phyloP scores from a whole-genome alignment of 192 early-diverging fungal species.

The Rhizophagus prolifer region DNA sequence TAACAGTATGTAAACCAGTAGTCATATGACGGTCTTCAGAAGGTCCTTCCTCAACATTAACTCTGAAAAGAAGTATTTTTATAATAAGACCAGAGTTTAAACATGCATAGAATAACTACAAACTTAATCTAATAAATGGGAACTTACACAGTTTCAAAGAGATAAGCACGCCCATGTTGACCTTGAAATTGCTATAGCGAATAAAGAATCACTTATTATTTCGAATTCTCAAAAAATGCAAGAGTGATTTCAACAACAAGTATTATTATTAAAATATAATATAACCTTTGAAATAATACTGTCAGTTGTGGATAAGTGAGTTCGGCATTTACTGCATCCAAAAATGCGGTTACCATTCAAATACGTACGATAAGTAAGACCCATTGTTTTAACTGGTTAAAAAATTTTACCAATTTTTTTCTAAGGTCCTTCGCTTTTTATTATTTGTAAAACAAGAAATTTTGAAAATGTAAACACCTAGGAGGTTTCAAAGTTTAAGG shows the following conservation, averaged over 20 bases:
- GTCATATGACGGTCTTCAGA: constrained; percentile 62
- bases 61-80: constrained; percentile 29
- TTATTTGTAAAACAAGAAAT: not conserved
- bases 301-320: constrained; percentile 51
- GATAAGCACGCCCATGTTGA: constrained; percentile 62
- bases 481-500: not conserved
- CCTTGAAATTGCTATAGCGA: constrained; percentile 57
- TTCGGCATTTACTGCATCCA: constrained; percentile 49
- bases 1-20: constrained; percentile 73
- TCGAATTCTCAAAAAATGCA: constrained; percentile 3
- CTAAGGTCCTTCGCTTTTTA: not conserved
- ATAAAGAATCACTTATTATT: not conserved
- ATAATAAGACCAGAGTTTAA: not conserved
- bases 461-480: not conserved
- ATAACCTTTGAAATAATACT: constrained; percentile 52
- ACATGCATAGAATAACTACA: not conserved
- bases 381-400: constrained; percentile 37
- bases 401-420: not conserved
- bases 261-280: not conserved
- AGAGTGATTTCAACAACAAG: no score
- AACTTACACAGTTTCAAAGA: constrained; percentile 61
- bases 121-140: not conserved
- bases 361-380: constrained; percentile 50
- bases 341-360: constrained; percentile 46
- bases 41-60: constrained; percentile 59